A percentile compares a stretch with the other conserved stretches of the same genome.
phyloP scores from a whole-genome alignment of 2,329 filamentous ascomycete species.

The Xylariaceae sp. region DNA sequence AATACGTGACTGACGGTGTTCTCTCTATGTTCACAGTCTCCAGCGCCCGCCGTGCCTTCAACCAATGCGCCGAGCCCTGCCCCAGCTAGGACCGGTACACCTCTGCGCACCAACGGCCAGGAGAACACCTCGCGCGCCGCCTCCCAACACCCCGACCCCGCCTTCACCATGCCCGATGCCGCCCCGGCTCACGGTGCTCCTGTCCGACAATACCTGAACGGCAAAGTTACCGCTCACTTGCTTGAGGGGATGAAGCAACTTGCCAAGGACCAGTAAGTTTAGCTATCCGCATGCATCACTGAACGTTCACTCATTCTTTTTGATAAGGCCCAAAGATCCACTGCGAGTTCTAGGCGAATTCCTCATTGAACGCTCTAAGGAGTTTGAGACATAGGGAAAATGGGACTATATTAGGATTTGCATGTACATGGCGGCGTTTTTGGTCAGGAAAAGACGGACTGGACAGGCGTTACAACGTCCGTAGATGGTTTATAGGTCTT shows the following conservation, averaged over 20 bases:
- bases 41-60: constrained; percentile 41
- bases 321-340: constrained; percentile 69
- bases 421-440: constrained; percentile 34
- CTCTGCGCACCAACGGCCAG: constrained; percentile 46
- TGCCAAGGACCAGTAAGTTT: constrained; percentile 72
- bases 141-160: constrained; percentile 62
- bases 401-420: constrained; percentile 3
- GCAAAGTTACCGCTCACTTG: constrained; percentile 70
- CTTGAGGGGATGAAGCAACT: constrained; percentile 78
- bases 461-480: constrained; percentile 20
- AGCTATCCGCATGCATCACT: background rate
- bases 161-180: constrained; percentile 63
- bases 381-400: constrained; percentile 56
- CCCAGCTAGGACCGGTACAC: constrained; percentile 55
- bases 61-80: constrained; percentile 49
- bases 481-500: constrained; percentile 28
- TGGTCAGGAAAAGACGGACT: constrained; percentile 25
- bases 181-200: constrained; percentile 71
- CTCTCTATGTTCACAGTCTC: constrained; percentile 44
- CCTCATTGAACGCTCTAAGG: constrained; percentile 70
- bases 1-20: constrained; percentile 3
- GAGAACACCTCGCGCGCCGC: constrained; percentile 60
- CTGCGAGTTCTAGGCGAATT: constrained; percentile 74
- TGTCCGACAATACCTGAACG: constrained; percentile 73
- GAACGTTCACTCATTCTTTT: constrained; percentile 10